These are phyloP conservation scores for Saksenaea oblongispora DNA, from an alignment of 371 early-diverging fungal genomes.

Conservation along the genomic window DNA sequence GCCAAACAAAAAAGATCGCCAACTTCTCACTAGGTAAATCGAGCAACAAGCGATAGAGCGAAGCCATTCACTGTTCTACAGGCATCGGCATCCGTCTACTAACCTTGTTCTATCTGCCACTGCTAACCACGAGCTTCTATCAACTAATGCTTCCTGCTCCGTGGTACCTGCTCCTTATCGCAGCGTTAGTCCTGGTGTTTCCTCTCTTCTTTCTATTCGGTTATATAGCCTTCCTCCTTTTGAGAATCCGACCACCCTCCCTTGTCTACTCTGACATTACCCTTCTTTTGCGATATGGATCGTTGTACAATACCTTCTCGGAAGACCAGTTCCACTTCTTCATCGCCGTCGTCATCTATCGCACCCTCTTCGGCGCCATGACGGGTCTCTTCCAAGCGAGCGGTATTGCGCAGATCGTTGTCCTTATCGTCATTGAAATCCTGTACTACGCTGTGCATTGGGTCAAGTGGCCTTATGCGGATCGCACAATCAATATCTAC, in stretches of 20 bases:
- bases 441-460: conserved; percentile 12
- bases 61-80: conserved; percentile 1
- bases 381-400: conserved; percentile 35
- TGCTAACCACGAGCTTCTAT: conserved; percentile 33
- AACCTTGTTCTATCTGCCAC: conserved; percentile 38
- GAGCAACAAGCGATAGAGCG: not conserved
- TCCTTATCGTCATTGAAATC: conserved; percentile 31
- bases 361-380: conserved; percentile 37
- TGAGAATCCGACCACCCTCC: conserved; percentile 38
- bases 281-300: conserved; percentile 48
- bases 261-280: conserved; percentile 51
- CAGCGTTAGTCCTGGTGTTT: conserved; percentile 36
- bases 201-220: conserved; percentile 37
- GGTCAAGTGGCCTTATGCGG: conserved; percentile 34
- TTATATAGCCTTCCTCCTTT: conserved; percentile 30
- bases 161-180: conserved; percentile 29
- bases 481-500: conserved; percentile 28
- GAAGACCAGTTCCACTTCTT: conserved; percentile 54
- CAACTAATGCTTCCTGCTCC: conserved; percentile 45
- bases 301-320: conserved; percentile 52
- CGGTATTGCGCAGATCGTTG: conserved; percentile 37
- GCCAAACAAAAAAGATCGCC: conserved; percentile 8
- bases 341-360: conserved; percentile 34
- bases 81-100: conserved; percentile 36
- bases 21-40: conserved; percentile 21